These are phyloP conservation scores for Fusarium mexicanum DNA, from an alignment of 2,329 filamentous ascomycete genomes.

Conservation along the genomic window DNA sequence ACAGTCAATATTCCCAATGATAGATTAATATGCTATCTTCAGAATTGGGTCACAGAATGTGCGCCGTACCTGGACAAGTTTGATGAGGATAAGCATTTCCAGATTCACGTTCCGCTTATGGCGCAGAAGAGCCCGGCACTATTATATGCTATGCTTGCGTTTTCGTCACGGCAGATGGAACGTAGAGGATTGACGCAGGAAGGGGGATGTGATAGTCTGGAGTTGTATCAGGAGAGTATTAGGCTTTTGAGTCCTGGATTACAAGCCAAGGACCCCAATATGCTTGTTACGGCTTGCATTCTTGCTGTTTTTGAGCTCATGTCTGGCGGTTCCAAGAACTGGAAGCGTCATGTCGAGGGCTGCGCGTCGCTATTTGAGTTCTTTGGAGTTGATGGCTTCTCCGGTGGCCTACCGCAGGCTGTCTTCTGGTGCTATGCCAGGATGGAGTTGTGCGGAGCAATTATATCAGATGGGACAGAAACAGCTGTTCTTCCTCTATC, in stretches of 20 bases:
- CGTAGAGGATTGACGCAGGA: slow-evolving; percentile 57
- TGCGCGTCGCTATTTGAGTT: slow-evolving; percentile 63
- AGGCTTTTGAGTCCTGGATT: slow-evolving; percentile 53
- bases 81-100: slow-evolving; percentile 62
- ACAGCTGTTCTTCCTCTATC: slow-evolving; percentile 59
- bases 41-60: slow-evolving; percentile 63
- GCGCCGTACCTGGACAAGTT: slow-evolving; percentile 64
- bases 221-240: slow-evolving; percentile 64
- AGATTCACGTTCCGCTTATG: slow-evolving; percentile 59
- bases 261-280: slow-evolving; percentile 54
- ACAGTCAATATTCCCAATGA: slow-evolving; percentile 43
- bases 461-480: slow-evolving; percentile 61
- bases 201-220: slow-evolving; percentile 59
- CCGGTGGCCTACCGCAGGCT: slow-evolving; percentile 57
- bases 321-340: slow-evolving; percentile 59
- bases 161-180: slow-evolving; percentile 63
- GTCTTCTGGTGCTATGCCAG: slow-evolving; percentile 68
- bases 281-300: slow-evolving; percentile 58
- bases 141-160: slow-evolving; percentile 61
- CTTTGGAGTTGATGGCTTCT: slow-evolving; percentile 59
- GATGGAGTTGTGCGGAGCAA: slow-evolving; percentile 65
- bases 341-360: slow-evolving; percentile 65
- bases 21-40: slow-evolving; percentile 48
- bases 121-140: slow-evolving; percentile 57
- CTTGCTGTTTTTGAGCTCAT: slow-evolving; percentile 60